These are phyloP conservation scores for Ceratocystiopsis brevicomis DNA, from an alignment of 2,329 filamentous ascomycete genomes.

Conservation along the genomic window DNA sequence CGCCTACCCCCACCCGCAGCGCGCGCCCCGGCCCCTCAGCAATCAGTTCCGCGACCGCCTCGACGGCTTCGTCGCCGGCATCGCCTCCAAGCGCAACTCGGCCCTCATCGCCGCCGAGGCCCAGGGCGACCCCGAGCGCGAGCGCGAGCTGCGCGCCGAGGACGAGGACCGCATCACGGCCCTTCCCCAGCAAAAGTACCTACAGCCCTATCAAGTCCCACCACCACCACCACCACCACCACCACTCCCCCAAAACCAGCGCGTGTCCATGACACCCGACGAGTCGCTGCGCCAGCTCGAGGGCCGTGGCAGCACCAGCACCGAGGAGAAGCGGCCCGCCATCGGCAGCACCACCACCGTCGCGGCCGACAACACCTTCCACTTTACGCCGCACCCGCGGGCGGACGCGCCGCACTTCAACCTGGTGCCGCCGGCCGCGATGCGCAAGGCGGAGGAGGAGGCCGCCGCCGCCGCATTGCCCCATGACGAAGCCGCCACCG, in stretches of 20 bases:
- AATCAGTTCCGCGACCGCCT: constrained; percentile 69
- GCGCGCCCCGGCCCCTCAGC: constrained; percentile 46
- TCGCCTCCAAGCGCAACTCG: constrained; percentile 73
- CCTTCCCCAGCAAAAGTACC: constrained; percentile 49
- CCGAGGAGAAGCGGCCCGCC: constrained; percentile 10
- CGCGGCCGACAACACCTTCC: constrained; percentile 26
- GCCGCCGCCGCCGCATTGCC: constrained; percentile 2
- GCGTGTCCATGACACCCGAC: constrained; percentile 16
- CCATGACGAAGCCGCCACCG: not conserved
- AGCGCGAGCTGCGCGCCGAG: constrained; percentile 61
- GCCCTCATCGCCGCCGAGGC: constrained; percentile 68
- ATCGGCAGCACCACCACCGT: constrained; percentile 14
- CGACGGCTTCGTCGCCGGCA: constrained; percentile 70
- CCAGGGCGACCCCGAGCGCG: constrained; percentile 56
- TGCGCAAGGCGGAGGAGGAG: constrained; percentile 2
- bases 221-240: constrained; percentile 16
- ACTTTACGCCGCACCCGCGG: constrained; percentile 35
- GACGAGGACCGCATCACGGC: constrained; percentile 73
- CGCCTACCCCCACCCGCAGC: constrained; percentile 16
- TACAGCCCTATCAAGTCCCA: constrained; percentile 32
- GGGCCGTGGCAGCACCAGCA: constrained; percentile 19
- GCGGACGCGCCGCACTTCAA: constrained; percentile 38
- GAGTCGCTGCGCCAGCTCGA: constrained; percentile 31
- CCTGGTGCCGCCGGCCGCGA: constrained; percentile 23
- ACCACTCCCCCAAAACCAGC: constrained; percentile 5